These are phyloP conservation scores for Helotiales sp. DNA, from an alignment of 2,329 filamentous ascomycete species.

Conservation along the genomic window DNA sequence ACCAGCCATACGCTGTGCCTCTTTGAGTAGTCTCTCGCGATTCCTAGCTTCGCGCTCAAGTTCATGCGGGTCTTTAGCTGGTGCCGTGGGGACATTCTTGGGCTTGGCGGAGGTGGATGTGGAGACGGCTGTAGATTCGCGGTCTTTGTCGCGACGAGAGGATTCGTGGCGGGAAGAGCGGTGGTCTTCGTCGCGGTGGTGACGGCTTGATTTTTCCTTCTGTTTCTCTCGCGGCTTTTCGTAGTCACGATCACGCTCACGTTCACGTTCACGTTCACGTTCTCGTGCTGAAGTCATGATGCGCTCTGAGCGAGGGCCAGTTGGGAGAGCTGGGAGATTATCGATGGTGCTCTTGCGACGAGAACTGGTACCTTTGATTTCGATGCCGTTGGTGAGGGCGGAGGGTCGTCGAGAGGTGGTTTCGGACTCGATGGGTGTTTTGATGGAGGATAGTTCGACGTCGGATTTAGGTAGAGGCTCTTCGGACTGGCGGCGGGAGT, in stretches of 20 bases:
- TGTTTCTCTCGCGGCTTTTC: slow-evolving; percentile 34
- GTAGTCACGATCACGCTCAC: slow-evolving; percentile 47
- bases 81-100: slow-evolving; percentile 17
- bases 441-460: slow-evolving; percentile 9
- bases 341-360: slow-evolving; percentile 34
- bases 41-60: slow-evolving; percentile 71
- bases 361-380: slow-evolving; percentile 42
- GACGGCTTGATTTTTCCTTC: slow-evolving; percentile 23
- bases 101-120: background rate
- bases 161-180: slow-evolving; percentile 15
- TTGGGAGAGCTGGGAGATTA: slow-evolving; percentile 35
- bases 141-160: slow-evolving; percentile 4
- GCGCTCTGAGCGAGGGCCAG: slow-evolving; percentile 40
- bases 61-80: slow-evolving; percentile 54
- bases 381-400: slow-evolving; percentile 35
- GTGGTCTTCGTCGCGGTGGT: slow-evolving; percentile 1
- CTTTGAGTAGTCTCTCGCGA: slow-evolving; percentile 69
- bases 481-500: slow-evolving; percentile 36
- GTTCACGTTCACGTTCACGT: slow-evolving; percentile 46
- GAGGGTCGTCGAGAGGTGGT: slow-evolving; percentile 27
- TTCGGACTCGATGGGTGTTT: slow-evolving; percentile 29
- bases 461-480: slow-evolving; percentile 24
- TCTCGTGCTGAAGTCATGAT: slow-evolving; percentile 49
- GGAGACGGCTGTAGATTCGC: slow-evolving; percentile 2
- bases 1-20: slow-evolving; percentile 68